These are phyloP conservation scores for Lanmaoa pseudosensibilis DNA, from an alignment of 768 basidiomycete species.

Conservation along the genomic window DNA sequence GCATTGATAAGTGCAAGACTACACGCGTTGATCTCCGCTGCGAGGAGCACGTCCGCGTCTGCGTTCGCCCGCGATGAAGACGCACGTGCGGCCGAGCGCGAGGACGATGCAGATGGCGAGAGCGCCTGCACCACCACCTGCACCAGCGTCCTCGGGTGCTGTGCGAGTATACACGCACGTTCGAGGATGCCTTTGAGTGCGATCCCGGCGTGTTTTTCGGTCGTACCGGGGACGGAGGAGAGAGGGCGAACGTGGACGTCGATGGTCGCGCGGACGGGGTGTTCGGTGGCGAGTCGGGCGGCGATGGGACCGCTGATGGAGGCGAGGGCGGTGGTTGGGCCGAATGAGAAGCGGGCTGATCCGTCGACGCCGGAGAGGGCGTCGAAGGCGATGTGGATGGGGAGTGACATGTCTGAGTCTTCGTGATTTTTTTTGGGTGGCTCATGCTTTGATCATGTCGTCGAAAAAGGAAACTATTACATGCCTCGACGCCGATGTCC, in stretches of 20 bases:
- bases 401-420: not conserved
- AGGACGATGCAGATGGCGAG: slow-evolving; percentile 3
- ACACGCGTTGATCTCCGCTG: slow-evolving; percentile 70
- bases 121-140: slow-evolving; percentile 78
- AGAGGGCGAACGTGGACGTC: slow-evolving; percentile 75
- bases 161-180: slow-evolving; percentile 63
- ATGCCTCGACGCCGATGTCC: too few species aligned
- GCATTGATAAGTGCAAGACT: slow-evolving; percentile 68
- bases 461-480: too few species aligned
- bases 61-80: not conserved
- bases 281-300: slow-evolving; percentile 65
- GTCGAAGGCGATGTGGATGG: slow-evolving; percentile 49
- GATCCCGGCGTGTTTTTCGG: slow-evolving; percentile 58
- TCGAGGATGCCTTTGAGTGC: slow-evolving; percentile 56
- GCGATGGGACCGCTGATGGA: slow-evolving; percentile 84
- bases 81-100: not conserved
- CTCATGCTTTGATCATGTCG: too few species aligned
- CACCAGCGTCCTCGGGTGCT: slow-evolving; percentile 70
- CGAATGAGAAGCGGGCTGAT: slow-evolving; percentile 61
- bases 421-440: too few species aligned
- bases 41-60: slow-evolving; percentile 44
- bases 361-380: slow-evolving; percentile 72
- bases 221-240: slow-evolving; percentile 64
- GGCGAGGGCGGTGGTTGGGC: slow-evolving; percentile 48
- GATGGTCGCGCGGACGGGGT: slow-evolving; percentile 69